Evolutionary conservation across 2,329 filamentous ascomycete species (phyloP), one percentile per base, ranked within the genome.

Genomic region (Paraphaeosphaeria sporulosa): DNA sequence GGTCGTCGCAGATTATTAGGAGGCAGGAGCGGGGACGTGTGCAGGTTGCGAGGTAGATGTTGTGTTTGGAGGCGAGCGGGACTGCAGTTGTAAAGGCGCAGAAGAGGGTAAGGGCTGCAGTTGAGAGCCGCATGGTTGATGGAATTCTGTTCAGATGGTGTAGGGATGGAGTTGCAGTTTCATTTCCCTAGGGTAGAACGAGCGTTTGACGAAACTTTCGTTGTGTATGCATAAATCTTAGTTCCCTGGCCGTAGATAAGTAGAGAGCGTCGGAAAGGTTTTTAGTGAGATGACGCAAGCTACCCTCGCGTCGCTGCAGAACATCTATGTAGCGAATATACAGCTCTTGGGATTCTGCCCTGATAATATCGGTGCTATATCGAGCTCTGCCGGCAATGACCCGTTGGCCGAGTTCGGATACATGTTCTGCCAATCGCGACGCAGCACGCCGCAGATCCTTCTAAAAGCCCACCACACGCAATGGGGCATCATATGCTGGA

Each of bases 1-100:
- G 27, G 12, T 32, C 34, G 38, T 38, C 30, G 19, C 43, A 49
- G 30, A 55, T 53, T 30, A 42, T 21, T 40, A 56, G 38, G 10
- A 43, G 42, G 49, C 44, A 62, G 23, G 21, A 19, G 25, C 19
- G 46, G 15, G n/a, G 23, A 1, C 25, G 44, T 6, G 53, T 57
- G 57, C 62, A 64, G 48, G 62, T 64, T 46, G 46, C 46, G 38
- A 64, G 62, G 57, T 64, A 44, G 42, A 44, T 21, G n/a, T 44
- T 44, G 19, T 44, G 42, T 23, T 44, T 44, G 19, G 42, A 44
- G 19, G 42, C 42, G n/a, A 23, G 19, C 12, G 42, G 42, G 7
- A 19, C 42, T 44, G 42, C 42, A 10, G 42, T 23, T 23, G 42
- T n/a, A 8, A 21, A 19, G 47, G 27, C 34, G 47, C 47, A 50